Evolutionary conservation across 2,329 filamentous ascomycete genomes (phyloP).

Genomic region (Exophiala xenobiotica): DNA sequence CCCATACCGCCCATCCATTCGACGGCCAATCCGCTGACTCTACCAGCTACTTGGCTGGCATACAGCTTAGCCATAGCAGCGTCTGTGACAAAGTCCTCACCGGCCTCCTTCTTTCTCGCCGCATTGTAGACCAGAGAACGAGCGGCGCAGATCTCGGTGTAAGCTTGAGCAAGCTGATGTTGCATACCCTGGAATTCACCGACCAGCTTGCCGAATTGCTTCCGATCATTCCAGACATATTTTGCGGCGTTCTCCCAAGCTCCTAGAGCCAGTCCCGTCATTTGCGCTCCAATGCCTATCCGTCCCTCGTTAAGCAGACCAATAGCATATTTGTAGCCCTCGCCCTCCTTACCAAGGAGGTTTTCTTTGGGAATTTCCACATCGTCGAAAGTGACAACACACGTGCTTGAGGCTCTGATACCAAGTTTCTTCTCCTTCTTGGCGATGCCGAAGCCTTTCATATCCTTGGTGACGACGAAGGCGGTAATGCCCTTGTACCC

Average conservation of each 20-base stretch:
- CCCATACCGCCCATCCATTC: slow-evolving; percentile 99
- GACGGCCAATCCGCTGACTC: slow-evolving; percentile 79
- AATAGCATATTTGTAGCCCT: slow-evolving; percentile 98
- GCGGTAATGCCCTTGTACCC: slow-evolving; percentile 97
- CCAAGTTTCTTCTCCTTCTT: slow-evolving; percentile 99
- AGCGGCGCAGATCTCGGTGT: slow-evolving; percentile 88
- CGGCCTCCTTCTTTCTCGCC: slow-evolving; percentile 95
- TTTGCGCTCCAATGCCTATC: slow-evolving; percentile 97
- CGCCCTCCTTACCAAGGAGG: slow-evolving; percentile 80
- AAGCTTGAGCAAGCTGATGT: slow-evolving; percentile 95
- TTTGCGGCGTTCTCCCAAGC: slow-evolving; percentile 92
- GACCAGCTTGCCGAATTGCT: slow-evolving; percentile 90
- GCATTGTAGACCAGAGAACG: slow-evolving; percentile 94
- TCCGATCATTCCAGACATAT: slow-evolving; percentile 97
- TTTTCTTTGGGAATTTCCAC: slow-evolving; percentile 86
- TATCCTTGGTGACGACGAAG: slow-evolving; percentile 89
- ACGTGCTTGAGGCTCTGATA: slow-evolving; percentile 92
- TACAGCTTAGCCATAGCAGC: slow-evolving; percentile 98
- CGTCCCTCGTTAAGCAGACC: slow-evolving; percentile 90
- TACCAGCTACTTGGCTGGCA: slow-evolving; percentile 86
- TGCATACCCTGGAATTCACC: slow-evolving; percentile 99
- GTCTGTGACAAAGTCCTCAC: slow-evolving; percentile 90
- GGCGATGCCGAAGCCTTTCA: slow-evolving; percentile 85
- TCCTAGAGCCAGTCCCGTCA: slow-evolving; percentile 93
- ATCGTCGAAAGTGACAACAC: slow-evolving; percentile 96